A percentile compares a stretch with the other conserved stretches of the same genome.
Evolutionary conservation across 768 basidiomycete genomes (phyloP).

Genomic region (Naganishia randhawae): DNA sequence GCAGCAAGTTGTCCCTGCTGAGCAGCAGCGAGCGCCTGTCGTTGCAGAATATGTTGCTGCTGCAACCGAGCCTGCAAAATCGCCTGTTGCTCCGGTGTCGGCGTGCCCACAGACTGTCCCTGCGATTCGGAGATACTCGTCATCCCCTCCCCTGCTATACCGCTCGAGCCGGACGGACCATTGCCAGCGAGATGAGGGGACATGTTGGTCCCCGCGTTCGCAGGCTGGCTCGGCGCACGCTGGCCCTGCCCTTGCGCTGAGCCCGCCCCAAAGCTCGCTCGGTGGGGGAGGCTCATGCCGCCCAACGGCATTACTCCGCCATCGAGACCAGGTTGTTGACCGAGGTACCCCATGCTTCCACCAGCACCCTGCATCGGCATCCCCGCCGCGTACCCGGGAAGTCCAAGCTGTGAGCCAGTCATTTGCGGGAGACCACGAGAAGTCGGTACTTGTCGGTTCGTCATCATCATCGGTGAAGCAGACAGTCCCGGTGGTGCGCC

Average conservation of each 20-base stretch:
- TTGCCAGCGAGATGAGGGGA: too few species aligned
- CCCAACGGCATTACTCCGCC: background rate
- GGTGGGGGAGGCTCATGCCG: background rate
- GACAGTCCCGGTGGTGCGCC: background rate
- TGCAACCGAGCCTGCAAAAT: constrained; percentile 3
- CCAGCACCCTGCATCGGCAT: background rate
- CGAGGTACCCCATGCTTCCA: background rate
- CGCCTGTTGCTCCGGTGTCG: constrained; percentile 7
- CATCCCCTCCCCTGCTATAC: background rate
- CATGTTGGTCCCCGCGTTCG: too few species aligned
- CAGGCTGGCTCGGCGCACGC: constrained; percentile 8
- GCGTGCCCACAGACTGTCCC: background rate
- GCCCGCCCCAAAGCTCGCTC: background rate
- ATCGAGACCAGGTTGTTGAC: background rate
- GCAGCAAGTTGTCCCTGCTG: constrained; percentile 11
- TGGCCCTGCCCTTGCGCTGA: background rate
- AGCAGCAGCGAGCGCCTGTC: background rate
- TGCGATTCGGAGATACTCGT: background rate
- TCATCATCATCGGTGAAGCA: constrained; percentile 11
- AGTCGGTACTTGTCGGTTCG: constrained; percentile 1
- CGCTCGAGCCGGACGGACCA: too few species aligned
- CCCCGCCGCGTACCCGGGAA: too few species aligned
- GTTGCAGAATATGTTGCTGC: constrained; percentile 15
- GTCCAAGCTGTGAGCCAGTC: too few species aligned
- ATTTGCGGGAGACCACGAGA: too few species aligned